Evolutionary conservation across 768 basidiomycete genomes (phyloP), one percentile per base, ranked within the genome.

Genomic region (Auricularia sp.): DNA sequence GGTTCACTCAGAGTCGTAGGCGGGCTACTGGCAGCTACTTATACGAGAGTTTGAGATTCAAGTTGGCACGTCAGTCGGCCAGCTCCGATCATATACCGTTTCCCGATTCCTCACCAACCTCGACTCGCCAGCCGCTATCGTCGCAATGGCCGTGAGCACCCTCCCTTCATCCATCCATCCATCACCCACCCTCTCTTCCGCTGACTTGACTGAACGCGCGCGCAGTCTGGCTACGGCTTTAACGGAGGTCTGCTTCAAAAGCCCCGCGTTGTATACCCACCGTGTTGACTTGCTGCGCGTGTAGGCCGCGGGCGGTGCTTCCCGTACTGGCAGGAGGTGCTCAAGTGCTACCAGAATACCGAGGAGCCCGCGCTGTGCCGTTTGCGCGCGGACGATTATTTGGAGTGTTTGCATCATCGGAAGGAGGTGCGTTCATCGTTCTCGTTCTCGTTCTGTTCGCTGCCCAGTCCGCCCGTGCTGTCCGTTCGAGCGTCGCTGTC

Each of bases 311-410:
- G 90, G 67, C 83, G 91, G 71, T 97, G 94, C 77, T 94, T 94
- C 75, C 80, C 85, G 13, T 92, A 88, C 77, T 96, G 94, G 93
- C 93, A 94, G 72, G 91, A 94, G 75, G 90, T 92, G 77, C 81
- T 85, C 69, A 89, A 95, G 91, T 98, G 94, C 77, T 97, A 95
- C 73, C 87, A 89, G 4, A 80, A 83, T 65, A 83, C 93, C 45
- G 90, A 94, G 70, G 78, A 78, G 58, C 94, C 94, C 0, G 75
- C 76, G 61, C 79, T 89, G 70, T 98, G 95, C 75, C 79, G 80
- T 16, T 75, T 81, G 16, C 86, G 85, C 67, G 84, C 83, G 62
- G 89, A 89, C 67, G 94, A 96, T 75, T 98, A 98, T 77, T 72
- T 95, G 64, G 93, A 95, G 74, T 97, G 95, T 75, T 77, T 98